Evolutionary conservation across 2,329 filamentous ascomycete species (phyloP).

Genomic region (Pseudogymnoascus sp.): DNA sequence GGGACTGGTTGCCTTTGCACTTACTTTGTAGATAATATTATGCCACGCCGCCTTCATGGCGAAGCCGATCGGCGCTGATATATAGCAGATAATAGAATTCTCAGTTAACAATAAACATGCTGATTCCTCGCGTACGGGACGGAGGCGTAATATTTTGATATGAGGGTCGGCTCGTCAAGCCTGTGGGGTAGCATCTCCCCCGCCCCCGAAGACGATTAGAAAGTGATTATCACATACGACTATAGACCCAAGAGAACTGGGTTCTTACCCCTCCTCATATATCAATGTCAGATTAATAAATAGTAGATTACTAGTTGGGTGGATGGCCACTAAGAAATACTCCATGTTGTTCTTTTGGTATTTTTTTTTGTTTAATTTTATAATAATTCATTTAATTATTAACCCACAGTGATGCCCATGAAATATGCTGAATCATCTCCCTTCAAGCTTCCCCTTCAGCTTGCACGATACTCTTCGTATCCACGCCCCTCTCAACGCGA

Average conservation of each 20-base stretch:
- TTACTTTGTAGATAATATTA: neutral
- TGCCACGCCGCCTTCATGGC: neutral
- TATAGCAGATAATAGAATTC: neutral
- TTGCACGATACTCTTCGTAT: slow-evolving; percentile 16
- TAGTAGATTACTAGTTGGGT: too few relatives aligned
- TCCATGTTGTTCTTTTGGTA: neutral
- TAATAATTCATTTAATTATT: neutral
- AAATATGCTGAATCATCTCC: neutral
- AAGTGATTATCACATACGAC: too few relatives aligned
- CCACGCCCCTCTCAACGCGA: slow-evolving; percentile 32
- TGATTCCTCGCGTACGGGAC: neutral
- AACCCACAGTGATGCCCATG: neutral
- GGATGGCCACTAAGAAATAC: neutral
- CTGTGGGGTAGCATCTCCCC: too few relatives aligned
- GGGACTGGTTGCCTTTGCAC: neutral
- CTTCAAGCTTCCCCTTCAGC: neutral
- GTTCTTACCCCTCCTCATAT: too few relatives aligned
- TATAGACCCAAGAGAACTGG: too few relatives aligned
- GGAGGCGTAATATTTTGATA: neutral
- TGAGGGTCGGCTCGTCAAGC: too few relatives aligned
- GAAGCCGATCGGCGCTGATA: neutral
- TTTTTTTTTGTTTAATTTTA: neutral
- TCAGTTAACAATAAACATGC: neutral
- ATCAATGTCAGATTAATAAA: too few relatives aligned
- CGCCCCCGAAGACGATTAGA: too few relatives aligned